phyloP scores from a whole-genome alignment of 257 asterid species.

The Phtheirospermum japonicum region DNA sequence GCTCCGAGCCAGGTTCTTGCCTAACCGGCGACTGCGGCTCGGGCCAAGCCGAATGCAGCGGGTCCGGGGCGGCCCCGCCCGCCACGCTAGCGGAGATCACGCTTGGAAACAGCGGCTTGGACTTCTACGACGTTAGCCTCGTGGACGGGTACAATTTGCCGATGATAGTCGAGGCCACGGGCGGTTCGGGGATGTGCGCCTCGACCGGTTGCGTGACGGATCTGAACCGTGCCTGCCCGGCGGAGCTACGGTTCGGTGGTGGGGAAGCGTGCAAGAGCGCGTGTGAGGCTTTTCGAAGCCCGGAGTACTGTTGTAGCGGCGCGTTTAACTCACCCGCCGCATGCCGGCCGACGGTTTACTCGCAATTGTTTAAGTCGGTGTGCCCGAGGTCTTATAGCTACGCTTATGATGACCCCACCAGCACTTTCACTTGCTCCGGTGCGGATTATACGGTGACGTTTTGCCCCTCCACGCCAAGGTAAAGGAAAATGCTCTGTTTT shows the following conservation, averaged over 20 bases:
- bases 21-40: constrained; percentile 88
- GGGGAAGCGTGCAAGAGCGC: constrained; percentile 90
- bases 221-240: constrained; percentile 84
- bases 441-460: constrained; percentile 85
- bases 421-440: constrained; percentile 88
- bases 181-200: constrained; percentile 89
- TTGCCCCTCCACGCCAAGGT: constrained; percentile 90
- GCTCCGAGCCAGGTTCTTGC: constrained; percentile 57
- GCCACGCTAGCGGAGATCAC: constrained; percentile 94
- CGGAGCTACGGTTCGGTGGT: constrained; percentile 61
- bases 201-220: constrained; percentile 96
- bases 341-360: constrained; percentile 81
- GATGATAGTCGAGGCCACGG: constrained; percentile 70
- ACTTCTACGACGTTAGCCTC: constrained; percentile 86
- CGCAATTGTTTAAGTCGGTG: constrained; percentile 72
- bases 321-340: constrained; percentile 72
- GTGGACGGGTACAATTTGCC: constrained; percentile 94
- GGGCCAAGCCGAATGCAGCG: constrained; percentile 71
- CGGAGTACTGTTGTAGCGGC: constrained; percentile 92
- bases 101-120: constrained; percentile 64
- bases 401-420: constrained; percentile 93
- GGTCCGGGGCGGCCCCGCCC: constrained; percentile 92
- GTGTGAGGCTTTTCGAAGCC: constrained; percentile 80
- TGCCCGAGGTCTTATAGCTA: constrained; percentile 94
- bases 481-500: neutral